A percentile compares a stretch with the other conserved stretches of the same genome.
Conservation (phyloP, 495 filamentous ascomycete genomes). For the Chaetomidium leptoderma region DNA sequence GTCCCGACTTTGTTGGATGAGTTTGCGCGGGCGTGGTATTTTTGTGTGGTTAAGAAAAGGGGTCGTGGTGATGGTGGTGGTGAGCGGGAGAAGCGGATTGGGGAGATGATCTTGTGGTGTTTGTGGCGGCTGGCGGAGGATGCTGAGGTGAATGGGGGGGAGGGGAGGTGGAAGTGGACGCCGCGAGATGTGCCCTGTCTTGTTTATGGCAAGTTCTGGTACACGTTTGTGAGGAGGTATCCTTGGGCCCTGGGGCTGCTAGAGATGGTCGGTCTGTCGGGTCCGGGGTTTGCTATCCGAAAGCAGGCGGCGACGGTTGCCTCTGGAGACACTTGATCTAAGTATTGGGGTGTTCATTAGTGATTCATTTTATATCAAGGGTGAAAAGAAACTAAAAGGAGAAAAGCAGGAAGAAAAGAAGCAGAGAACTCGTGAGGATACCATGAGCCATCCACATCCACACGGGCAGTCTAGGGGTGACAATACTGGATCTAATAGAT, state of each 20-base stretch:
- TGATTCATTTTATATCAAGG: too few species aligned
- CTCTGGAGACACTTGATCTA: too few species aligned
- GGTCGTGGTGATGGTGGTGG: neutral
- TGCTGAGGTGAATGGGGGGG: neutral
- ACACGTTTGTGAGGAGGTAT: neutral
- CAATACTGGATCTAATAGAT: too few species aligned
- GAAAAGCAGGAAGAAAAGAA: too few species aligned
- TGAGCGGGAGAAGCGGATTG: neutral
- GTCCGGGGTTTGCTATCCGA: too few species aligned
- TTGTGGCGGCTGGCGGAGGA: neutral
- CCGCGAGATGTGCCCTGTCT: neutral
- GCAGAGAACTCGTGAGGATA: too few species aligned
- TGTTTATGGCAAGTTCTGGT: neutral
- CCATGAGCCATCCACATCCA: too few species aligned
- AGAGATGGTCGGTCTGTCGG: neutral
- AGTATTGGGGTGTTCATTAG: too few species aligned
- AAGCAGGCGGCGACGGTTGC: too few species aligned
- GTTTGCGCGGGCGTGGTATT: constrained; percentile 10
- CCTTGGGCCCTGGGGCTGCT: constrained; percentile 3
- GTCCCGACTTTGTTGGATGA: constrained; percentile 11
- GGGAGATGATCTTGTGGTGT: neutral
- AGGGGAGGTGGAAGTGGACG: constrained; percentile 1
- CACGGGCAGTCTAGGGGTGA: too few species aligned
- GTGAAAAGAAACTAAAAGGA: too few species aligned
- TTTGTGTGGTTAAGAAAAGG: neutral